A percentile compares a stretch with the other conserved stretches of the same genome.
phyloP scores from a whole-genome alignment of 768 basidiomycete genomes.

The Saitozyma podzolica region DNA sequence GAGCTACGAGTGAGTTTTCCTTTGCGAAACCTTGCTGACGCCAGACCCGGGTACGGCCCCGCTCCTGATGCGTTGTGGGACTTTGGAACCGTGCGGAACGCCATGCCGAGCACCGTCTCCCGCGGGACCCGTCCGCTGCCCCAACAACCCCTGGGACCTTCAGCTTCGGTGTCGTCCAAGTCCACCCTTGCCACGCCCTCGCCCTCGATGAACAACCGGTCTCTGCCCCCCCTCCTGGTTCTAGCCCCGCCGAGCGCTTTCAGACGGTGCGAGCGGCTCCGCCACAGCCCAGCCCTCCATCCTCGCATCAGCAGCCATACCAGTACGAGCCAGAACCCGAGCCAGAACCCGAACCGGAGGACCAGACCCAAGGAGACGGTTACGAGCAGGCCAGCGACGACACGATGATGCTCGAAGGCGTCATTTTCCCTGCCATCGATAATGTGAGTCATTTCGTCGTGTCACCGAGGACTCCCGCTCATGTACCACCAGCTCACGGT shows the following conservation, averaged over 20 bases:
- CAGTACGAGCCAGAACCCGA: too few relatives aligned
- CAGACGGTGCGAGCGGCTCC: too few relatives aligned
- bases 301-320: too few relatives aligned
- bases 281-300: too few relatives aligned
- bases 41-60: slow-evolving; percentile 30
- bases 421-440: slow-evolving; percentile 92
- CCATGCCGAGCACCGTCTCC: slow-evolving; percentile 40
- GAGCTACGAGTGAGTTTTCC: slow-evolving; percentile 4
- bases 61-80: slow-evolving; percentile 85
- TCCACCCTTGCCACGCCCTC: neutral
- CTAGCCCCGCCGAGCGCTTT: too few relatives aligned
- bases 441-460: slow-evolving; percentile 63
- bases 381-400: too few relatives aligned
- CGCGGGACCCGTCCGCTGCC: slow-evolving; percentile 8
- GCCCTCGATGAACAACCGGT: slow-evolving; percentile 16
- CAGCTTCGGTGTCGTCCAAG: too few relatives aligned
- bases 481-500: slow-evolving; percentile 70
- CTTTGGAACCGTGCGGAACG: slow-evolving; percentile 86
- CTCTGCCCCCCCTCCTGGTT: slow-evolving; percentile 59
- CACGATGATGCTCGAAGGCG: slow-evolving; percentile 86
- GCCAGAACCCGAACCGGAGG: too few relatives aligned
- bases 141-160: slow-evolving; percentile 3
- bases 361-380: too few relatives aligned
- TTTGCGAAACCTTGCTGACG: neutral
- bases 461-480: neutral